Conservation (phyloP, 192 early-diverging fungal genomes). For the Podila epicladia region DNA sequence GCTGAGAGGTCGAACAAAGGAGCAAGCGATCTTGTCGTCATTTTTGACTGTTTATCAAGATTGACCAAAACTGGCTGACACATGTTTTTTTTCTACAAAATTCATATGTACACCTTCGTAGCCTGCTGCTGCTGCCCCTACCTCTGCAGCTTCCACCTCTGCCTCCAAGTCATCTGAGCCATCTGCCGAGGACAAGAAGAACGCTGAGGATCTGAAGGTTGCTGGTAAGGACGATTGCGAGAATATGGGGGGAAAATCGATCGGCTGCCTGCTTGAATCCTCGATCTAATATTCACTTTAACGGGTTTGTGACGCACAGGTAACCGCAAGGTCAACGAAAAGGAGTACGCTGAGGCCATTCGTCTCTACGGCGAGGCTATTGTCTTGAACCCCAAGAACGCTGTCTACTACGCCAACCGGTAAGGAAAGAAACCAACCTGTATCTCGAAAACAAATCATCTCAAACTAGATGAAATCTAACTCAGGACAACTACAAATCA, state of each 20-base stretch:
- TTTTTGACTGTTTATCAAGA: no score
- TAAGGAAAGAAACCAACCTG: slow-evolving; percentile 26
- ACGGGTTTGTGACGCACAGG: slow-evolving; percentile 30
- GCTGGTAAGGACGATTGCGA: slow-evolving; percentile 32
- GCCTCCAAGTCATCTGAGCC: slow-evolving; percentile 14
- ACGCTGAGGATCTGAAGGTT: slow-evolving; percentile 91
- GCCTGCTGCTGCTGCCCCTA: slow-evolving; percentile 18
- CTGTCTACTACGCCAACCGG: slow-evolving; percentile 98
- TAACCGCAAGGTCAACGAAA: slow-evolving; percentile 86
- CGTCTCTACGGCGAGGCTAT: slow-evolving; percentile 93
- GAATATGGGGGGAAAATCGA: neutral
- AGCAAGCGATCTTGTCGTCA: no score
- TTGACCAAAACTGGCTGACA: neutral
- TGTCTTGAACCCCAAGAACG: slow-evolving; percentile 79
- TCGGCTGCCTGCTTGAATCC: neutral
- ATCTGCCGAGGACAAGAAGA: slow-evolving; percentile 76
- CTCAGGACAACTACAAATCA: neutral
- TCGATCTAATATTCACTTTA: no score
- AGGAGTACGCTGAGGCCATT: slow-evolving; percentile 88
- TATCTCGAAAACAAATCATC: no score
- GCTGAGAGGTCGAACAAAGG: no score
- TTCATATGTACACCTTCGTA: neutral
- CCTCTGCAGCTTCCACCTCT: slow-evolving; percentile 10
- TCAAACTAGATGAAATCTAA: no score
- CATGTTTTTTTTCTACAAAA: neutral